phyloP scores from a whole-genome alignment of 768 basidiomycete genomes.

The Macrolepiota albuminosa region DNA sequence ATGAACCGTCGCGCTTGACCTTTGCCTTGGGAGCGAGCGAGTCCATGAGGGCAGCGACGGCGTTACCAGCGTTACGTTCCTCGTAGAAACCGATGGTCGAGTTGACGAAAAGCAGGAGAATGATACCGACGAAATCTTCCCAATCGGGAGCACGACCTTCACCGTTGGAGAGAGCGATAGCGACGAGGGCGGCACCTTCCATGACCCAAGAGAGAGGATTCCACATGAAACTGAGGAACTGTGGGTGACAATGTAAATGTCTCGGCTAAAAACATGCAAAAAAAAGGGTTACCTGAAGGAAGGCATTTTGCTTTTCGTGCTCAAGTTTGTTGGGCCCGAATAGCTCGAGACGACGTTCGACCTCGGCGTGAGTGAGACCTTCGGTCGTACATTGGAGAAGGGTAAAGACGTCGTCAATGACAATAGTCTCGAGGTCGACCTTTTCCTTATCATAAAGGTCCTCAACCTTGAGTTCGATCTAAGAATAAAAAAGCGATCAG shows the following conservation, averaged over 20 bases:
- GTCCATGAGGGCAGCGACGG: constrained; percentile 99
- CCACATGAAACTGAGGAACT: constrained; percentile 99
- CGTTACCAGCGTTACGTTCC: constrained; percentile 95
- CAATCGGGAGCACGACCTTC: constrained; percentile 84
- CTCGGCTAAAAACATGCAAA: background rate
- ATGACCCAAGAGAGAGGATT: constrained; percentile 99
- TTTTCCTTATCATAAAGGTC: constrained; percentile 98
- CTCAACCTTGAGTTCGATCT: constrained; percentile 88
- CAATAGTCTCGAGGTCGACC: constrained; percentile 96
- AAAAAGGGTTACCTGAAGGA: constrained; percentile 64
- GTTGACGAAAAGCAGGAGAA: constrained; percentile 89
- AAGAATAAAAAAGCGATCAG: background rate
- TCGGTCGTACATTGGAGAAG: constrained; percentile 86
- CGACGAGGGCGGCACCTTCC: constrained; percentile 93
- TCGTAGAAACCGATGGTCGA: constrained; percentile 98
- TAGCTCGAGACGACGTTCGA: constrained; percentile 77
- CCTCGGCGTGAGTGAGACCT: constrained; percentile 76
- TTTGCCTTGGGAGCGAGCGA: constrained; percentile 97
- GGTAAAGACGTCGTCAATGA: constrained; percentile 95
- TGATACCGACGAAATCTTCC: constrained; percentile 97
- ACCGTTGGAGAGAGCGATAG: constrained; percentile 95
- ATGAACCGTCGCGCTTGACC: constrained; percentile 79
- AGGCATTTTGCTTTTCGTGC: constrained; percentile 82
- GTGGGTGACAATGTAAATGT: background rate
- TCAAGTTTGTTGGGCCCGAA: constrained; percentile 97